Evolutionary conservation across 1,284 basidiomycete genomes (phyloP).

Genomic region (Trichosporon sp.): DNA sequence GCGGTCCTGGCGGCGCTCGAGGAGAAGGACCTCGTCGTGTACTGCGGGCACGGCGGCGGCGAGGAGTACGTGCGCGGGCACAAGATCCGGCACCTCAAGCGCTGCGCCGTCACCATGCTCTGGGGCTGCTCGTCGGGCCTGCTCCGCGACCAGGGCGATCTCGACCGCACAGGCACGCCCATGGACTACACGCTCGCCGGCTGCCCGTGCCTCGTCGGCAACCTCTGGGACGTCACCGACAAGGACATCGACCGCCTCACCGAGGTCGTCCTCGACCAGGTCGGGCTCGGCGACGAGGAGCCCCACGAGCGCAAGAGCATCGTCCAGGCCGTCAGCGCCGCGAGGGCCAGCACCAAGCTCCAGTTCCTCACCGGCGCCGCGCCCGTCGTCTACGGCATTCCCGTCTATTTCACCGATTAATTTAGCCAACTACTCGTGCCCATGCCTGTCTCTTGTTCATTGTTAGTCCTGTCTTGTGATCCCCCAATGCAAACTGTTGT

Average conservation of each 20-base stretch:
- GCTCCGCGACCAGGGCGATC: constrained; percentile 84
- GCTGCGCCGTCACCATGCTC: constrained; percentile 90
- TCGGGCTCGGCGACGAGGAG: constrained; percentile 55
- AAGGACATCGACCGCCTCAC: constrained; percentile 92
- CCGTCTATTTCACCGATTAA: constrained; percentile 47
- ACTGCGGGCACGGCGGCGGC: constrained; percentile 94
- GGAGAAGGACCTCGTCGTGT: constrained; percentile 79
- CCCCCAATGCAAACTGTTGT: background rate
- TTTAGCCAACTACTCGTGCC: no score
- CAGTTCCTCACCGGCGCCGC: constrained; percentile 95
- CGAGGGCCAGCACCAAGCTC: constrained; percentile 76
- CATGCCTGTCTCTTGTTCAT: no score
- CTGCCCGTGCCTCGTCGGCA: constrained; percentile 87
- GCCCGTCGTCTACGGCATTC: constrained; percentile 90
- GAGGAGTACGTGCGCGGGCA: constrained; percentile 89
- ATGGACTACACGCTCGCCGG: constrained; percentile 94
- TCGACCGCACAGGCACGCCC: constrained; percentile 85
- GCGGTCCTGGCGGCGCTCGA: constrained; percentile 69
- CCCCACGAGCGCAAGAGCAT: constrained; percentile 39
- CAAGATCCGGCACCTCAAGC: constrained; percentile 70
- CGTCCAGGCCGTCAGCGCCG: constrained; percentile 71
- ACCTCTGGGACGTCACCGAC: constrained; percentile 98
- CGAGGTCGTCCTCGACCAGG: constrained; percentile 70
- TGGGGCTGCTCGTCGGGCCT: constrained; percentile 97
- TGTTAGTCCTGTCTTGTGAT: background rate